Base-by-base conservation (phyloP, 805 yeast genomes). In the Metschnikowia lachancei region DNA sequence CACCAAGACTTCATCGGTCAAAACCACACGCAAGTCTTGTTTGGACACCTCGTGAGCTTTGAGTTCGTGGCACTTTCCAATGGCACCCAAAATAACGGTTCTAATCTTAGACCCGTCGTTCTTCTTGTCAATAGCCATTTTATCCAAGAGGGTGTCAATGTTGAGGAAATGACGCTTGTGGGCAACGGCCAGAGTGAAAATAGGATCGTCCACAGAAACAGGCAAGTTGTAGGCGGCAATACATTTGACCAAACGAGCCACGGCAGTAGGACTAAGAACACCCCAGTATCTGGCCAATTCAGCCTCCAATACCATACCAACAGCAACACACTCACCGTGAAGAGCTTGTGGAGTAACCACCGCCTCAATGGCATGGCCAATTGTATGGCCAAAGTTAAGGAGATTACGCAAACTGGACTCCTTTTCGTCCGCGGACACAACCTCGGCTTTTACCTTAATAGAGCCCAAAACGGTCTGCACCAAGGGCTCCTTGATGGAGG, bases 291-390 rank as follows among this genome's bases (percentile, higher is more conserved):
- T 81, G n/a, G 97, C 78, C 53, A 94, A 76, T 67, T 94, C 99
- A 4, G 98, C 98, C 67, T 94, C 99, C 59, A 83, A 78, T 29
- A 94, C 83, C 78, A 90, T 86, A 53, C 99, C 99, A 50, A 94
- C 78, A n/a, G 98, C 78, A n/a, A 94, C 99, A 77, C 99, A 94
- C 69, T 94, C 99, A 50, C 99, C 99, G 61, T 94, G 99, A 37
- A 94, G 76, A 19, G 96, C 94, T 65, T 91, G 89, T 8, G 99
- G 99, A 3, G 98, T 91, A 52, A 94, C 75, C 30, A 94, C 82
- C n/a, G 99, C 98, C 72, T 94, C 99, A 54, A 86, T 90, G 17
- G 99, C 99, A 65, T 94, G 99, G 37, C 99, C 99, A 58, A 94
- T 91, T 24, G 97, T 81, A 66, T 94, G 99, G 30, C 99, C 99